Evolutionary conservation across 2,329 filamentous ascomycete genomes (phyloP), one percentile per base, ranked within the genome.

Genomic region (Cladophialophora exuberans): DNA sequence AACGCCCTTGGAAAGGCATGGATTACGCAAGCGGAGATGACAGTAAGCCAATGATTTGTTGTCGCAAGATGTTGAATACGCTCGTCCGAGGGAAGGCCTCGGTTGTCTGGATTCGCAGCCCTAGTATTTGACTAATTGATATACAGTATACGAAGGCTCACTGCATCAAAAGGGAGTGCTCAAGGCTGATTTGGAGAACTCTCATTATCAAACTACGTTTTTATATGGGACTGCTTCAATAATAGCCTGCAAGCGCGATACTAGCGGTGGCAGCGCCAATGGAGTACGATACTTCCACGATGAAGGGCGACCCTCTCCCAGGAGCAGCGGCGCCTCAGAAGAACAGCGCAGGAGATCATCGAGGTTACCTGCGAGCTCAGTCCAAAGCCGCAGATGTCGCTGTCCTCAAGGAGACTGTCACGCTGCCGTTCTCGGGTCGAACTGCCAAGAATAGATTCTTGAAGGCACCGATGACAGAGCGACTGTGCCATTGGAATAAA

Each of bases 391-490:
- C 60, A n/a, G 64, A 70, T 54, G 67, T 72, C 0, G 69, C 73
- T 1, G 69, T 75, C 0, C 68, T 83, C 15, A 76, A 69, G 9
- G 61, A 74, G 61, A 76, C 79, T 9, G 70, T 83, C 47, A 68
- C 70, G 10, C 81, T 81, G 54, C 67, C 71, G 17, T 81, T 82
- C 67, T 80, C 79, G 31, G 76, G 79, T 49, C 76, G 73, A 49
- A 80, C 77, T 2, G 84, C 84, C 2, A 79, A 78, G 45, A 88
- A 88, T 66, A 76, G 84, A 18, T 83, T 87, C 64, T 69, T 87
- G 61, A 88, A 88, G 69, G 83, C 75, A 4, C 80, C 86, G 31
- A 87, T 88, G 85, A 82, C 81, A 1, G 86, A 89, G 66, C 74
- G 79, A 6, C 71, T 87, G 17, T 82, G 83, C 1, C 82, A 78